Evolutionary conservation across 148 eudicot genomes (phyloP).

Genomic region (Vaccinium myrtillus): DNA sequence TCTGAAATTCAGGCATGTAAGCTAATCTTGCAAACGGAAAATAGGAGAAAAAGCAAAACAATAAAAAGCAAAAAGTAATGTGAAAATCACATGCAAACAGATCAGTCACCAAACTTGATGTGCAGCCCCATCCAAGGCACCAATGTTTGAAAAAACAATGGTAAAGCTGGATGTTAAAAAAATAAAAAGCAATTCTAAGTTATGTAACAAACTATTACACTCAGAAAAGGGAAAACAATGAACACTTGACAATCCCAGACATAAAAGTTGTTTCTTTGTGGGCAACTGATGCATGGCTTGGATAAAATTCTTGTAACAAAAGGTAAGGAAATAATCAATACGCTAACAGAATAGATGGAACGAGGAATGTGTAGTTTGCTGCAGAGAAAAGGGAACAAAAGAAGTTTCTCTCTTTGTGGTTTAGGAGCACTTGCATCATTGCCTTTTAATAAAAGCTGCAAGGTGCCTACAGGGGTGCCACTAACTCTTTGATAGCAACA

Average conservation of each 20-base stretch:
- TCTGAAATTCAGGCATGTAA: slow-evolving; percentile 31
- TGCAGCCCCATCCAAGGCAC: neutral
- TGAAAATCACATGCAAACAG: neutral
- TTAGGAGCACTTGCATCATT: neutral
- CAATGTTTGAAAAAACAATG: neutral
- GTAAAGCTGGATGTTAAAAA: neutral
- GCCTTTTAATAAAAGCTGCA: neutral
- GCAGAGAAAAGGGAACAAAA: neutral
- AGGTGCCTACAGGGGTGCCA: neutral
- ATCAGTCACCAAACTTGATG: slow-evolving; percentile 1
- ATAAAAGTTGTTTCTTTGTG: neutral
- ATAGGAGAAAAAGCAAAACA: neutral
- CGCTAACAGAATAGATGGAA: neutral
- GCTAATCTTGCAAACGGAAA: neutral
- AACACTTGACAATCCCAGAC: neutral
- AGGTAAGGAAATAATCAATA: neutral
- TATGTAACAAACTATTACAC: neutral
- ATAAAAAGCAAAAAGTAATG: neutral
- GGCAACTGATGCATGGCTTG: neutral
- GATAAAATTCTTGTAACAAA: neutral
- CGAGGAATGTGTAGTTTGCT: neutral
- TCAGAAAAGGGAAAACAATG: neutral
- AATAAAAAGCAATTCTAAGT: neutral
- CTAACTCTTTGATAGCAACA: neutral
- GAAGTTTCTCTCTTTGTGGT: neutral